These are phyloP conservation scores for Globisporangium megalacanthum DNA, from an alignment of 352 stramenopile species.

Conservation along the genomic window DNA sequence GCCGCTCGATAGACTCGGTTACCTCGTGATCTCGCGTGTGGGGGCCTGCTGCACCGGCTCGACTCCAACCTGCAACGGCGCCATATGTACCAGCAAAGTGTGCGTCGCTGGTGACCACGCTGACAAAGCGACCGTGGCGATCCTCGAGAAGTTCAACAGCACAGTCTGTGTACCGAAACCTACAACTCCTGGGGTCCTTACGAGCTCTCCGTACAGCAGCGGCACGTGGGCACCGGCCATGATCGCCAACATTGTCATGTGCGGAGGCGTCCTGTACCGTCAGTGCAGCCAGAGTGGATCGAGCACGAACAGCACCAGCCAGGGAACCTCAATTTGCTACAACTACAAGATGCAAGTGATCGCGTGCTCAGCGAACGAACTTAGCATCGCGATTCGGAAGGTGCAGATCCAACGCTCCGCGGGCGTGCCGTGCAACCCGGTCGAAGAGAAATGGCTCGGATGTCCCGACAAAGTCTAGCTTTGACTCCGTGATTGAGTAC, in stretches of 20 bases:
- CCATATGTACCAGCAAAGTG: neutral
- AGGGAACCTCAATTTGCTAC: slow-evolving; percentile 20
- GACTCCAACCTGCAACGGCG: slow-evolving; percentile 5
- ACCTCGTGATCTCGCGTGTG: slow-evolving; percentile 14
- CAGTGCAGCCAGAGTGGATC: neutral
- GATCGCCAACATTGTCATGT: slow-evolving; percentile 3
- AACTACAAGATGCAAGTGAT: slow-evolving; percentile 31
- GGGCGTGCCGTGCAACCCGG: neutral
- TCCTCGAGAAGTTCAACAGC: neutral
- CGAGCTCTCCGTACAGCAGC: too few relatives aligned
- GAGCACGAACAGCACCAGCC: too few relatives aligned
- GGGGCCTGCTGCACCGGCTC: slow-evolving; percentile 27
- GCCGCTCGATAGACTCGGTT: slow-evolving; percentile 15
- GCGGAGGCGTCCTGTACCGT: slow-evolving; percentile 5
- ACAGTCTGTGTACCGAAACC: neutral
- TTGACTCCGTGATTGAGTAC: neutral
- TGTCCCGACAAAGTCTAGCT: slow-evolving; percentile 1
- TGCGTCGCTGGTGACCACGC: neutral
- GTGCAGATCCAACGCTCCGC: slow-evolving; percentile 7
- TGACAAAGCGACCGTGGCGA: neutral
- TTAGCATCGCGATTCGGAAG: slow-evolving; percentile 21
- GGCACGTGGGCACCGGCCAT: neutral
- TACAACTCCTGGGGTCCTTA: neutral
- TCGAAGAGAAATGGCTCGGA: slow-evolving; percentile 5
- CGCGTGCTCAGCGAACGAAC: slow-evolving; percentile 20